Conservation (phyloP, 345 rosid genomes). For the Theobroma cacao region DNA sequence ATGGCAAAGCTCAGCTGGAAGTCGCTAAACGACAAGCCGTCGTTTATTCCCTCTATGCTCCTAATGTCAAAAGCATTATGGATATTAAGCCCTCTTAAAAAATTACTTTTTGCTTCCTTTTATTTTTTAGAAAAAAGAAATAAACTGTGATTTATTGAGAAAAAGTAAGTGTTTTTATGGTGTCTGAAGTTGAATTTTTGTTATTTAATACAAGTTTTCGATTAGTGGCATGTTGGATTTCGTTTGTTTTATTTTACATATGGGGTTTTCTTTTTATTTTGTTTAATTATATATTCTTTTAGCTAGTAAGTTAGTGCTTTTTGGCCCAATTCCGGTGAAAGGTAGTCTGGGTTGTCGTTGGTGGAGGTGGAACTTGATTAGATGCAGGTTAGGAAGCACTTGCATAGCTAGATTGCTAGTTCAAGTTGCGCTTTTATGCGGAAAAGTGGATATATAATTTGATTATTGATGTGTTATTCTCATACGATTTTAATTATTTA, state of each 20-base stretch:
- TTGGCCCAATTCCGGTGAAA: neutral
- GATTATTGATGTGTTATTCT: conserved; percentile 5
- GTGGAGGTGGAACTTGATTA: neutral
- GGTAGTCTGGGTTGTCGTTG: neutral
- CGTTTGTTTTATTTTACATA: neutral
- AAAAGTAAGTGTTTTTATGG: neutral
- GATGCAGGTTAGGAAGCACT: neutral
- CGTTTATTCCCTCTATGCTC: conserved; percentile 69
- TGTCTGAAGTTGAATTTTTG: neutral
- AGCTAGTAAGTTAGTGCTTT: neutral
- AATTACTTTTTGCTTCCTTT: neutral
- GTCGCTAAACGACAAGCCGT: conserved; percentile 64
- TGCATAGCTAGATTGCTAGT: neutral
- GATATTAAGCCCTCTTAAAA: conserved; percentile 39
- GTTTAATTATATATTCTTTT: neutral
- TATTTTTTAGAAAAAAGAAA: neutral
- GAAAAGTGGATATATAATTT: neutral
- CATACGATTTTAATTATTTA: neutral
- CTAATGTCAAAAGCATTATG: conserved; percentile 79
- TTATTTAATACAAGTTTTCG: neutral
- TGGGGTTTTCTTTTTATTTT: neutral
- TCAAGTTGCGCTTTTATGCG: neutral
- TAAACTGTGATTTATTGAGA: neutral
- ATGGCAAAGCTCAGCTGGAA: conserved; percentile 62
- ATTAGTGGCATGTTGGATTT: neutral